These are phyloP conservation scores for Cryphonectria parasitica DNA, from an alignment of 2,329 filamentous ascomycete genomes.

Conservation along the genomic window DNA sequence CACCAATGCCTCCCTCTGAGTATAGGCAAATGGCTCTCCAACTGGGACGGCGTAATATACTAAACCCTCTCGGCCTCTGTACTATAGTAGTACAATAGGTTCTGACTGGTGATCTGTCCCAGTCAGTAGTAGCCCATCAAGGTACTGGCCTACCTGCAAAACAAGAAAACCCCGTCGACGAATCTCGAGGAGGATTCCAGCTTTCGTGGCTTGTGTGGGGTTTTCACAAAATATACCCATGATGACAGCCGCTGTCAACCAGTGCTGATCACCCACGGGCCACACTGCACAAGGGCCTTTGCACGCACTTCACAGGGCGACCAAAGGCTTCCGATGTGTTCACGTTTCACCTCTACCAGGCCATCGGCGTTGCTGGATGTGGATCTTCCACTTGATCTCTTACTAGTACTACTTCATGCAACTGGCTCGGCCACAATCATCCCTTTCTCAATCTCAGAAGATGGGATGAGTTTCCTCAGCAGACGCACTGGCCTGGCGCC, in stretches of 20 bases:
- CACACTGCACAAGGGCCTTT: not conserved
- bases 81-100: not conserved
- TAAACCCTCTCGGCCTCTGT: no score
- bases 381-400: not conserved
- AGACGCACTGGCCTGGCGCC: not conserved
- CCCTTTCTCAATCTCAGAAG: not conserved
- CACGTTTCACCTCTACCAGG: conserved; percentile 1
- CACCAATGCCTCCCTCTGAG: conserved; percentile 1
- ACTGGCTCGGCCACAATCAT: not conserved
- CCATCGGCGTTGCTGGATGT: not conserved
- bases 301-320: not conserved
- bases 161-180: not conserved
- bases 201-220: not conserved
- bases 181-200: not conserved
- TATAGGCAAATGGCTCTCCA: not conserved
- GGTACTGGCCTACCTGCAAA: not conserved
- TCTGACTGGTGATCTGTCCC: not conserved
- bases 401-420: not conserved
- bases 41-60: not conserved
- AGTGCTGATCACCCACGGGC: not conserved
- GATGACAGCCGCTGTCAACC: conserved; percentile 9
- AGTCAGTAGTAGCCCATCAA: not conserved
- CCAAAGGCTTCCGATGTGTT: not conserved
- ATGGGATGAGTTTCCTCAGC: not conserved
- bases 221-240: not conserved